A percentile compares a stretch with the other conserved stretches of the same genome.
Conservation (phyloP, 768 basidiomycete genomes). For the Tylopilus rubrobrunneus region DNA sequence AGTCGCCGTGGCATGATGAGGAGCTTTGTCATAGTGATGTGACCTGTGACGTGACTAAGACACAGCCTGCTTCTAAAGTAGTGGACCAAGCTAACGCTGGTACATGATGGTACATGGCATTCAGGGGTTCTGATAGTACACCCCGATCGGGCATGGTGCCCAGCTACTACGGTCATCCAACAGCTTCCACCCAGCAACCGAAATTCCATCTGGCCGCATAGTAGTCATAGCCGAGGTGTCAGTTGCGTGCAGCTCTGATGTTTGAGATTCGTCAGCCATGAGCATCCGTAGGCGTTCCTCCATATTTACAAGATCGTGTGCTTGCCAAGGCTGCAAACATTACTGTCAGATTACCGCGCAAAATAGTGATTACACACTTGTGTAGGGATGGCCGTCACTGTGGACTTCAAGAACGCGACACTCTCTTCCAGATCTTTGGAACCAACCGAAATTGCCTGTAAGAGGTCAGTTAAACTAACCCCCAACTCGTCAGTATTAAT, state of each 20-base stretch:
- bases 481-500: constrained; percentile 5
- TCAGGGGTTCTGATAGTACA: constrained; percentile 31
- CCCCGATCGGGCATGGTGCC: constrained; percentile 68
- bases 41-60: constrained; percentile 19
- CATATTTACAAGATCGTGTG: constrained; percentile 53
- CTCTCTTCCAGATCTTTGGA: constrained; percentile 17
- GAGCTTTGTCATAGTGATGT: constrained; percentile 16
- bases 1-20: constrained; percentile 4
- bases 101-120: constrained; percentile 1
- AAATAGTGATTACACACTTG: constrained; percentile 13
- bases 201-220: not conserved
- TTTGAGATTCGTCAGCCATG: constrained; percentile 18
- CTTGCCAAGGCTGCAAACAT: constrained; percentile 45
- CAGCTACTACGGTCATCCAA: constrained; percentile 44
- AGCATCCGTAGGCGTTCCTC: constrained; percentile 44
- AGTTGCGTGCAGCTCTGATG: not conserved
- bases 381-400: not conserved
- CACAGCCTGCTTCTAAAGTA: not conserved
- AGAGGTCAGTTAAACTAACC: constrained; percentile 21
- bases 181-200: constrained; percentile 49
- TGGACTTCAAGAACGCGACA: constrained; percentile 15
- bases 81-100: too few relatives aligned
- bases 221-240: not conserved
- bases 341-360: not conserved
- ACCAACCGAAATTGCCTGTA: constrained; percentile 19